These are phyloP conservation scores for Zopfia rhizophila DNA, from an alignment of 2,329 filamentous ascomycete species.

Conservation along the genomic window DNA sequence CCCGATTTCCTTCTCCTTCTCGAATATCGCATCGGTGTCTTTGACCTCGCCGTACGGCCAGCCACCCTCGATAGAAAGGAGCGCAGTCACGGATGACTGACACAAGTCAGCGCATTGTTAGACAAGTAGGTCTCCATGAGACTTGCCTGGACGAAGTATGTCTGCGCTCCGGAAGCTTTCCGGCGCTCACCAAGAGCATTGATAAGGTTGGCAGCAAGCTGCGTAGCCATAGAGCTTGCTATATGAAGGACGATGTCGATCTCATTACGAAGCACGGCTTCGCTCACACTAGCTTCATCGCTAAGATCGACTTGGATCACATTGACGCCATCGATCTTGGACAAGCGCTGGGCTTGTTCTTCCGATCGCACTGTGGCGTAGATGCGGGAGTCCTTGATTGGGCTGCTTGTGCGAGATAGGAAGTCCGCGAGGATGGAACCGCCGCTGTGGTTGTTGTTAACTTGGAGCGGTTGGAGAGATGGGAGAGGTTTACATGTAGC, in stretches of 20 bases:
- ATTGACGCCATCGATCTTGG: conserved; percentile 18
- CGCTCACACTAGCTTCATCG: conserved; percentile 14
- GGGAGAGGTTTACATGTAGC: conserved; percentile 19
- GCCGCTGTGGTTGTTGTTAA: conserved; percentile 15
- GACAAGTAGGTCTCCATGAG: not conserved
- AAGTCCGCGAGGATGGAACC: conserved; percentile 23
- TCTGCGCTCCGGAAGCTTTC: conserved; percentile 10
- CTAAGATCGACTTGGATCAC: conserved; percentile 15
- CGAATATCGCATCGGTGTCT: conserved; percentile 23
- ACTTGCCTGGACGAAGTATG: conserved; percentile 23
- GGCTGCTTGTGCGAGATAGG: conserved; percentile 6
- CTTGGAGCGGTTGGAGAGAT: not conserved
- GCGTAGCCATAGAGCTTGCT: conserved; percentile 14
- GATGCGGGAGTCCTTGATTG: conserved; percentile 11
- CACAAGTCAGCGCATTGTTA: not conserved
- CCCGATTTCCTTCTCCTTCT: conserved; percentile 19
- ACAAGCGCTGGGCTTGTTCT: conserved; percentile 20
- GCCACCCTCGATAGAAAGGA: conserved; percentile 16
- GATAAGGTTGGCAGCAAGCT: conserved; percentile 11
- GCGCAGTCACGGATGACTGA: conserved; percentile 11
- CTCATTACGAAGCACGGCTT: conserved; percentile 18
- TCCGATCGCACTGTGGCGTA: conserved; percentile 19
- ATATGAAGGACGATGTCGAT: conserved; percentile 22
- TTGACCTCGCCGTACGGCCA: conserved; percentile 20
- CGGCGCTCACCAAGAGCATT: conserved; percentile 19